These are phyloP conservation scores for Aspergillus terreus DNA, from an alignment of 2,329 filamentous ascomycete species.

Conservation along the genomic window DNA sequence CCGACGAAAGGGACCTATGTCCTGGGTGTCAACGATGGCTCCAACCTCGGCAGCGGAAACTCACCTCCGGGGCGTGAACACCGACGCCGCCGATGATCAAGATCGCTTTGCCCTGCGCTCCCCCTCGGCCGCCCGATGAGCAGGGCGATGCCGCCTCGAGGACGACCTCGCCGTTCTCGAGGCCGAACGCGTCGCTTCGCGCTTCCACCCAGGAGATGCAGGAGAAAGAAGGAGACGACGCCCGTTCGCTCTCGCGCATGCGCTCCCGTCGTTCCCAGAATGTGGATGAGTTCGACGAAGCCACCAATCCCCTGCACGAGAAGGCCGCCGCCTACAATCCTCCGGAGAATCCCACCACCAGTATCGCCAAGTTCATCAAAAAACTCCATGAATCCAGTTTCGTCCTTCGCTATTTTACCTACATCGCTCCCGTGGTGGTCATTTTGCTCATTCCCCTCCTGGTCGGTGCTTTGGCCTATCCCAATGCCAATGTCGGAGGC, in stretches of 20 bases:
- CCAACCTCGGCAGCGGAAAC: slow-evolving; percentile 8
- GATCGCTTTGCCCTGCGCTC: slow-evolving; percentile 35
- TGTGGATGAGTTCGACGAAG: slow-evolving; percentile 64
- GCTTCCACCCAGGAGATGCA: slow-evolving; percentile 31
- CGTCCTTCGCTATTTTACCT: slow-evolving; percentile 66
- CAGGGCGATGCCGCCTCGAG: slow-evolving; percentile 56
- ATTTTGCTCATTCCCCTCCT: slow-evolving; percentile 66
- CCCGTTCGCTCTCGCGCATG: slow-evolving; percentile 48
- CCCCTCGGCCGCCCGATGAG: slow-evolving; percentile 56
- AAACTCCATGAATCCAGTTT: slow-evolving; percentile 62
- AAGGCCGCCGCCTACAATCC: slow-evolving; percentile 63
- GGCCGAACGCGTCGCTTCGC: slow-evolving; percentile 59
- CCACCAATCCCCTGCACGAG: slow-evolving; percentile 67
- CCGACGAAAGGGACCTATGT: slow-evolving; percentile 33
- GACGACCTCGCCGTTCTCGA: slow-evolving; percentile 65
- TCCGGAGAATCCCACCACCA: slow-evolving; percentile 59
- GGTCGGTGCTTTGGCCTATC: slow-evolving; percentile 58
- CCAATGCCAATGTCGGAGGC: slow-evolving; percentile 64
- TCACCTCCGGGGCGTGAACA: slow-evolving; percentile 27
- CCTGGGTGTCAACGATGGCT: slow-evolving; percentile 22
- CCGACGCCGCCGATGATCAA: slow-evolving; percentile 15
- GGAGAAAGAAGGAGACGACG: slow-evolving; percentile 35
- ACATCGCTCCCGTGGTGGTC: slow-evolving; percentile 63
- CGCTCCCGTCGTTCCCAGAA: slow-evolving; percentile 54
- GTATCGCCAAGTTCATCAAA: slow-evolving; percentile 62